Evolutionary conservation across 176 grass and related monocot genomes (phyloP).

Genomic region (Aegilops sharonensis): DNA sequence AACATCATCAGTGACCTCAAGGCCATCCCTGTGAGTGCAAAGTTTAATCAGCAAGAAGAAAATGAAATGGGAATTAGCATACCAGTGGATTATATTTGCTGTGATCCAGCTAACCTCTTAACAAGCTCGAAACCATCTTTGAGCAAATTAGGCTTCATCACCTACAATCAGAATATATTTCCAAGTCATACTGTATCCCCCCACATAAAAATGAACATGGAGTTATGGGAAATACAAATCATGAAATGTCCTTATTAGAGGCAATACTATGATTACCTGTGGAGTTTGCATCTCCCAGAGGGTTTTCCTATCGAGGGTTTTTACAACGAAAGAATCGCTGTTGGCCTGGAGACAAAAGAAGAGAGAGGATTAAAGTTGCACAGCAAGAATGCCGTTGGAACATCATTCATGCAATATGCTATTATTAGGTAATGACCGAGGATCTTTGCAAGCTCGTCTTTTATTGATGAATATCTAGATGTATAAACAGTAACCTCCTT

Average conservation of each 20-base stretch:
- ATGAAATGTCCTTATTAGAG: not conserved
- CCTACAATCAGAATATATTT: constrained; percentile 45
- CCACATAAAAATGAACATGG: not conserved
- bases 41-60: not conserved
- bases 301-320: constrained; percentile 92
- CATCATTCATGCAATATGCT: not conserved
- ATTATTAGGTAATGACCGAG: not conserved
- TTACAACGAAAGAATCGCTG: constrained; percentile 76
- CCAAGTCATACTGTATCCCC: not conserved
- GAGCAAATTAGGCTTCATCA: constrained; percentile 76
- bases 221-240: not conserved
- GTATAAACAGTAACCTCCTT: constrained; percentile 61
- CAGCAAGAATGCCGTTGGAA: not conserved
- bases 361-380: constrained; percentile 25
- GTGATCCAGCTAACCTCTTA: constrained; percentile 47
- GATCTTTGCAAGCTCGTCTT: constrained; percentile 1
- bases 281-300: constrained; percentile 99
- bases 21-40: constrained; percentile 49
- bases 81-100: not conserved
- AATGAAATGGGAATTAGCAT: not conserved
- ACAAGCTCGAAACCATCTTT: constrained; percentile 91
- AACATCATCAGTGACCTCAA: constrained; percentile 96
- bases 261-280: constrained; percentile 47
- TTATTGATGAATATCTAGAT: not conserved
- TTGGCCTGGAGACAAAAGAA: constrained; percentile 47